Percentiles rank a stretch among this genome's conserved stretches.
phyloP scores from a whole-genome alignment of 164 flowering plant species.

The Vitis amurensis region DNA sequence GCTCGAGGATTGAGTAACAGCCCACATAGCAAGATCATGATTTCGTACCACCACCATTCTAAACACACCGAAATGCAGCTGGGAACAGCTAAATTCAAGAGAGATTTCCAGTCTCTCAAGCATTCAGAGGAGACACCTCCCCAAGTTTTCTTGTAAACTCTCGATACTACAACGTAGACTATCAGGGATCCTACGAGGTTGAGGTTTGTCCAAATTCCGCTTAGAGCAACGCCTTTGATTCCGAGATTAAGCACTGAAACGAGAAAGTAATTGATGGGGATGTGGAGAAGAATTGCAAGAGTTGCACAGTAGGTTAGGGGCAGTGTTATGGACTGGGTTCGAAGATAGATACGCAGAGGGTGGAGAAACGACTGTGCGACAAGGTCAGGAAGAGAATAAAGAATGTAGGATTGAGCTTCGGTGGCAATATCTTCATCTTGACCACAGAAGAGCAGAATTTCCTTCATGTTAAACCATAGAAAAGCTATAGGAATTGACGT shows the following conservation, averaged over 20 bases:
- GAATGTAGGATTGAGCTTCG: slow-evolving; percentile 56
- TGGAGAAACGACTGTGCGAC: slow-evolving; percentile 58
- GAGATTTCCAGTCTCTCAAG: slow-evolving; percentile 46
- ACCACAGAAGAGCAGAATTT: slow-evolving; percentile 46
- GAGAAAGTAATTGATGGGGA: slow-evolving; percentile 67
- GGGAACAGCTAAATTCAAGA: slow-evolving; percentile 59
- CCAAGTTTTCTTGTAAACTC: slow-evolving; percentile 60
- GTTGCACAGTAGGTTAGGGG: slow-evolving; percentile 67
- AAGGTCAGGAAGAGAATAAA: slow-evolving; percentile 69
- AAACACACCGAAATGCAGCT: slow-evolving; percentile 80
- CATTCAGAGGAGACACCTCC: slow-evolving; percentile 41
- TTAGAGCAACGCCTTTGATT: slow-evolving; percentile 62
- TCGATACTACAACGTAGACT: slow-evolving; percentile 41
- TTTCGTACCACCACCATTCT: slow-evolving; percentile 95
- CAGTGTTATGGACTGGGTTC: slow-evolving; percentile 67
- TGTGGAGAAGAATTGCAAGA: slow-evolving; percentile 55
- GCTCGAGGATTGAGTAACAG: slow-evolving; percentile 58
- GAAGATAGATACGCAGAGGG: slow-evolving; percentile 70
- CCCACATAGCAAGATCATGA: slow-evolving; percentile 78
- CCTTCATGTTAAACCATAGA: slow-evolving; percentile 64
- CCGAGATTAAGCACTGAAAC: slow-evolving; percentile 55
- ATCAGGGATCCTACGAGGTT: slow-evolving; percentile 52
- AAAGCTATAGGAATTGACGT: slow-evolving; percentile 52
- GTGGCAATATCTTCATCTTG: slow-evolving; percentile 55
- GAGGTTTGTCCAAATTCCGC: slow-evolving; percentile 57